Conservation (phyloP, 306 rosid genomes). For the Casuarina glauca region DNA sequence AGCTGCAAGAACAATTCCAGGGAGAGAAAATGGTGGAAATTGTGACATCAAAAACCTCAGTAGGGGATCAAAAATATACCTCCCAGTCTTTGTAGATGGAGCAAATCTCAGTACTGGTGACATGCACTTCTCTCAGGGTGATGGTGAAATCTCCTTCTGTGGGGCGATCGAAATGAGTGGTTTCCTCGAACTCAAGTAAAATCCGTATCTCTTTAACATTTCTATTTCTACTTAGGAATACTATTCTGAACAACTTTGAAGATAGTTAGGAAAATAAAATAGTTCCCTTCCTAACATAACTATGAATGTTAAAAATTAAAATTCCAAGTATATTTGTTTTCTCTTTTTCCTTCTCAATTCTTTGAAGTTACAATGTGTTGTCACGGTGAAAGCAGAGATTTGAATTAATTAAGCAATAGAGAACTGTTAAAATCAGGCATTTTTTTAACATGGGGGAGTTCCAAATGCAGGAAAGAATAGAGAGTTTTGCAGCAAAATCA, state of each 20-base stretch:
- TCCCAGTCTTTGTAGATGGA: slow-evolving; percentile 89
- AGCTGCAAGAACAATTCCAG: slow-evolving; percentile 96
- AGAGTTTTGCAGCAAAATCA: background rate
- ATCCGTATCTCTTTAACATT: background rate
- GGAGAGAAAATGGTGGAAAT: slow-evolving; percentile 96
- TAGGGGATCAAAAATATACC: slow-evolving; percentile 81
- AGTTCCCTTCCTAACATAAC: background rate
- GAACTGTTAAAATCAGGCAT: background rate
- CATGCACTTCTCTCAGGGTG: slow-evolving; percentile 96
- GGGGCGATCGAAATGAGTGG: slow-evolving; percentile 99
- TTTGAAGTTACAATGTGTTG: background rate
- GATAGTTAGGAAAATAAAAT: too few relatives aligned
- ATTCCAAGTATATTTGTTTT: background rate
- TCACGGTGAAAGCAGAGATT: background rate
- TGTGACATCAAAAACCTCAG: slow-evolving; percentile 93
- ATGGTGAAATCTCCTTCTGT: slow-evolving; percentile 84
- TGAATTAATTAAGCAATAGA: background rate
- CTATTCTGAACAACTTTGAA: too few relatives aligned
- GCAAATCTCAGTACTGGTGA: slow-evolving; percentile 94
- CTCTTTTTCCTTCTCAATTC: background rate
- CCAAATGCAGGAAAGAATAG: background rate
- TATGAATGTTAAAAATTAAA: too few relatives aligned
- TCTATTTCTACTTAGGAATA: background rate
- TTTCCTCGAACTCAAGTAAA: slow-evolving; percentile 84
- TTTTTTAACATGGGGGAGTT: too few relatives aligned